Conservation (phyloP, 2,329 filamentous ascomycete genomes). For the Nigrograna mackinnonii region DNA sequence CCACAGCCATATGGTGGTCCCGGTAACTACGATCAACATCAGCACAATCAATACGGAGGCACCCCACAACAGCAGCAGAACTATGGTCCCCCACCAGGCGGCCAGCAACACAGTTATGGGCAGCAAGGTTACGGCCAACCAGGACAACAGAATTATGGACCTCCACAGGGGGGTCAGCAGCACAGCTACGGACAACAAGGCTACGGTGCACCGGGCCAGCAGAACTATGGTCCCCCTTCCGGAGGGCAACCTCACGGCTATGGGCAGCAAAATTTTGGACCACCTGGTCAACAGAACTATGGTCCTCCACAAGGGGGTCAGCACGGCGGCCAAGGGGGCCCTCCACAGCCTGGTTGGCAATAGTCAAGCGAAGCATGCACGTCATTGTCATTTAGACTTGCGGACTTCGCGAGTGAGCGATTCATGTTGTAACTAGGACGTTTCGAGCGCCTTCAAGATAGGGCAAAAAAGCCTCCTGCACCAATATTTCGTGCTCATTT, state of each 20-base stretch:
- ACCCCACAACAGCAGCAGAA: neutral
- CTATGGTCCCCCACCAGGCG: neutral
- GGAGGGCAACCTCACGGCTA: neutral
- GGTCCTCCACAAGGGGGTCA: neutral
- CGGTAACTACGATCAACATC: constrained; percentile 33
- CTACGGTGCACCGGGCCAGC: neutral
- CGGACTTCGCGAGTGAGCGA: too few species aligned
- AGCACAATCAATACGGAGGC: constrained; percentile 23
- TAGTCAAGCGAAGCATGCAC: too few species aligned
- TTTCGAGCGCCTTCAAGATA: too few species aligned
- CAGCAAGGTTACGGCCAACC: neutral
- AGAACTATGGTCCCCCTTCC: neutral
- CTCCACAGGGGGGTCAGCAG: neutral
- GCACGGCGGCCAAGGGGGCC: constrained; percentile 14
- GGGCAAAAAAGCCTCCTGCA: too few species aligned
- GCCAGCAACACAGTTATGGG: neutral
- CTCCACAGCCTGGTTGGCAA: neutral
- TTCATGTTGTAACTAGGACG: too few species aligned
- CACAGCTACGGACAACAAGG: constrained; percentile 16
- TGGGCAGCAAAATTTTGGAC: neutral
- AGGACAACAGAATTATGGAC: neutral
- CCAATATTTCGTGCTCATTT: too few species aligned
- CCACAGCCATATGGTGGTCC: neutral
- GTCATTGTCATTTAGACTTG: too few species aligned
- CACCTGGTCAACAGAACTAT: neutral